These are phyloP conservation scores for Penicillium longicatenatum DNA, from an alignment of 495 filamentous ascomycete species.

Conservation along the genomic window DNA sequence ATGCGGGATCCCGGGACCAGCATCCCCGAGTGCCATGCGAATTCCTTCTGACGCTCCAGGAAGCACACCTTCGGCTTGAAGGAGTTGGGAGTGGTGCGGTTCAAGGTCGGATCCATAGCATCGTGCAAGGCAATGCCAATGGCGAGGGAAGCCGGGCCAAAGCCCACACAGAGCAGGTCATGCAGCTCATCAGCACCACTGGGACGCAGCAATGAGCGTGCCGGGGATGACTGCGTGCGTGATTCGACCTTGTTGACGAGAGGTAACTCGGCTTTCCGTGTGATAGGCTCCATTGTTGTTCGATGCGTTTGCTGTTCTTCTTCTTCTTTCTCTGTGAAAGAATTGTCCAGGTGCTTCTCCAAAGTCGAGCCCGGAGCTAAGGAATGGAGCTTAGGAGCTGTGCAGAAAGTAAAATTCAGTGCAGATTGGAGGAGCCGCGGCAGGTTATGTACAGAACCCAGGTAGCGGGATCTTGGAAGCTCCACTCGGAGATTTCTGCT, in stretches of 20 bases:
- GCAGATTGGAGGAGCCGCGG: not conserved
- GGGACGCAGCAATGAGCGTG: constrained; percentile 27
- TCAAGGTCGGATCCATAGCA: constrained; percentile 45
- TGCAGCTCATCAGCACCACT: constrained; percentile 59
- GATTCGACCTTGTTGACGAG: constrained; percentile 22
- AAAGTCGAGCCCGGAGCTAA: not conserved
- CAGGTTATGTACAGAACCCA: constrained; percentile 20
- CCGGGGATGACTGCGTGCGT: constrained; percentile 14
- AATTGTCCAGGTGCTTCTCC: not conserved
- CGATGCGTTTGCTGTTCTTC: no score
- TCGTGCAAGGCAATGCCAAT: constrained; percentile 91
- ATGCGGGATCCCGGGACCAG: constrained; percentile 88
- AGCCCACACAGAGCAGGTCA: constrained; percentile 89
- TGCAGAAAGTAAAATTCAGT: constrained; percentile 10
- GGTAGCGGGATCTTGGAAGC: constrained; percentile 10
- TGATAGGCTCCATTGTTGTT: constrained; percentile 25
- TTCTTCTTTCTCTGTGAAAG: not conserved
- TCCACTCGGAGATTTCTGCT: constrained; percentile 19
- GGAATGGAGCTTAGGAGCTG: constrained; percentile 11
- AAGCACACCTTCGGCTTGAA: constrained; percentile 72
- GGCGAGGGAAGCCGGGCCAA: constrained; percentile 91
- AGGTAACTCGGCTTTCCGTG: constrained; percentile 26
- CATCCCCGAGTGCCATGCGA: constrained; percentile 95
- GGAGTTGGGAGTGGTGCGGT: constrained; percentile 25
- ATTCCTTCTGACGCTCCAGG: constrained; percentile 79